These are phyloP conservation scores for Acrocalymma vagum DNA, from an alignment of 2,329 filamentous ascomycete species.

Conservation along the genomic window DNA sequence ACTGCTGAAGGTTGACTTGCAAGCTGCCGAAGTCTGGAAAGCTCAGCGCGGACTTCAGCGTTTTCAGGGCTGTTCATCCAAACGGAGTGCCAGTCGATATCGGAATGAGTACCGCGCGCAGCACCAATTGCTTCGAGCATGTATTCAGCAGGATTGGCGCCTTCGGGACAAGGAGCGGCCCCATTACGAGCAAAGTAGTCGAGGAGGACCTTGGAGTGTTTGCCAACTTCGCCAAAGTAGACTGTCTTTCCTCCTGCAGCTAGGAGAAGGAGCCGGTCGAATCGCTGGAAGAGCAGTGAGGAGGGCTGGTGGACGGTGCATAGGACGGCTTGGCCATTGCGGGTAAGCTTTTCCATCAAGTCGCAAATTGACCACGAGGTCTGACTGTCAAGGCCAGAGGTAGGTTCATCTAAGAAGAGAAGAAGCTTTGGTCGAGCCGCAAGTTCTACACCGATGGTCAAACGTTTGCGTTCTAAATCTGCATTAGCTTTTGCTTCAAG, in stretches of 20 bases:
- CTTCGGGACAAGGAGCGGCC: conserved; percentile 66
- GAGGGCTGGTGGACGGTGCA: conserved; percentile 96
- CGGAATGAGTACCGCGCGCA: conserved; percentile 31
- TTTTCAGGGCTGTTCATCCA: conserved; percentile 44
- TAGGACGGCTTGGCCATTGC: conserved; percentile 80
- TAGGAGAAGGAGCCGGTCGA: conserved; percentile 80
- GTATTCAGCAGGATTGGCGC: conserved; percentile 80
- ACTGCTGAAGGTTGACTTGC: conserved; percentile 34
- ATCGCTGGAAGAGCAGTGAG: conserved; percentile 89
- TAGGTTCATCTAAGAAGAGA: conserved; percentile 67
- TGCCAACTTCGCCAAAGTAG: conserved; percentile 81
- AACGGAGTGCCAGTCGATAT: conserved; percentile 51
- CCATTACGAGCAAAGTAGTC: conserved; percentile 78
- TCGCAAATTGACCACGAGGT: conserved; percentile 70
- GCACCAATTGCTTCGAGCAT: conserved; percentile 65
- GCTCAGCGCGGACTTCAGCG: conserved; percentile 42
- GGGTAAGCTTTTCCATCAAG: conserved; percentile 85
- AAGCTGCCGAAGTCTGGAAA: conserved; percentile 49
- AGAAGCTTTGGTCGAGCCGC: conserved; percentile 41
- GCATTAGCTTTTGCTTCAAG: conserved; percentile 1
- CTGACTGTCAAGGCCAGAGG: conserved; percentile 76
- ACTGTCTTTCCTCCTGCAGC: conserved; percentile 79
- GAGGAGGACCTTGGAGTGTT: conserved; percentile 70
- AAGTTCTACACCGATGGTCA: conserved; percentile 65
- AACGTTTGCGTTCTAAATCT: conserved; percentile 63